Percentiles rank a stretch among this genome's conserved stretches.
Evolutionary conservation across 495 filamentous ascomycete genomes (phyloP).

Genomic region (Glarea lozoyensis): DNA sequence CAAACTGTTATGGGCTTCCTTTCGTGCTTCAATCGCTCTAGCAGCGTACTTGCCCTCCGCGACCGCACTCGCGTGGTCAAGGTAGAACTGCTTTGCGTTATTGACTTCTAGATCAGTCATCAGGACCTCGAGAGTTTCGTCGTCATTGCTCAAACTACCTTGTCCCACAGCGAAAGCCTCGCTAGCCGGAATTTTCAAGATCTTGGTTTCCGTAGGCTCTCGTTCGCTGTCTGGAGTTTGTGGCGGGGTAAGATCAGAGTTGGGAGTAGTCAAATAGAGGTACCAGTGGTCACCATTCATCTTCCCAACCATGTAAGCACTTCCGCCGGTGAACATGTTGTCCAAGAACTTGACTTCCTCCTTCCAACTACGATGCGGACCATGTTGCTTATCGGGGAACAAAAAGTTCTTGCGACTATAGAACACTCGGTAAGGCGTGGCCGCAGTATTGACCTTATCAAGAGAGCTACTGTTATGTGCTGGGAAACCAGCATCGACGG

Average conservation of each 20-base stretch:
- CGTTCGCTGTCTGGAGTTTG: conserved; percentile 52
- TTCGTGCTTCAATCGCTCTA: conserved; percentile 47
- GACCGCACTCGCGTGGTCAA: conserved; percentile 83
- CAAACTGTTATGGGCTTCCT: conserved; percentile 39
- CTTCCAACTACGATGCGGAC: conserved; percentile 95
- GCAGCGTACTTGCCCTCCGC: conserved; percentile 69
- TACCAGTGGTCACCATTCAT: conserved; percentile 99
- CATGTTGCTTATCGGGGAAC: conserved; percentile 88
- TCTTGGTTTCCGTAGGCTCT: conserved; percentile 56
- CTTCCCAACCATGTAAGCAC: conserved; percentile 98
- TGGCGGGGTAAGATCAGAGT: conserved; percentile 74
- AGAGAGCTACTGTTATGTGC: conserved; percentile 6
- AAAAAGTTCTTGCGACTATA: conserved; percentile 99
- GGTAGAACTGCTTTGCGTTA: conserved; percentile 94
- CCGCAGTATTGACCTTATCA: conserved; percentile 51
- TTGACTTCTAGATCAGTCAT: conserved; percentile 96
- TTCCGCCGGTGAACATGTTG: conserved; percentile 80
- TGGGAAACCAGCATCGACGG: conserved; percentile 79
- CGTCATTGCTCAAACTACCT: conserved; percentile 32
- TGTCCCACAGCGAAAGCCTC: conserved; percentile 10
- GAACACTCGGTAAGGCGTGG: conserved; percentile 90
- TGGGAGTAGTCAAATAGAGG: conserved; percentile 86
- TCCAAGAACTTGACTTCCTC: conserved; percentile 91
- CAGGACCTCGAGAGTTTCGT: conserved; percentile 94
- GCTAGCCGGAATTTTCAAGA: conserved; percentile 44